Evolutionary conservation across 345 rosid genomes (phyloP).

Genomic region (Leavenworthia alabamica): DNA sequence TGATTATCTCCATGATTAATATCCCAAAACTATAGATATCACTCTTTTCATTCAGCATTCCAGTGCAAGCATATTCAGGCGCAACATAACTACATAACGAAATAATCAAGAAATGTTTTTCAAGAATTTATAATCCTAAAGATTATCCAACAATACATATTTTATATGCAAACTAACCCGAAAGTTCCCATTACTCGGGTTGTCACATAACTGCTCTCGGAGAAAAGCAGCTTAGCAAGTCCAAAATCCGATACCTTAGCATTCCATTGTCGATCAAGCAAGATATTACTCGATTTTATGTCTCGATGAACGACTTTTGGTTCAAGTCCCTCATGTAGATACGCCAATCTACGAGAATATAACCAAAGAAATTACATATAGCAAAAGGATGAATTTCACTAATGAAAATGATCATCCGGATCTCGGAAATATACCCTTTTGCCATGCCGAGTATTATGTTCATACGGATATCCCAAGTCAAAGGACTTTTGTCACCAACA

Average conservation of each 20-base stretch:
- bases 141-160: neutral
- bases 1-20: conserved; percentile 80
- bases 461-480: conserved; percentile 85
- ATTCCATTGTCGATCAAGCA: conserved; percentile 86
- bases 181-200: conserved; percentile 98
- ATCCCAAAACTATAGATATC: conserved; percentile 92
- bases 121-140: neutral
- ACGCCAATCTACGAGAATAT: conserved; percentile 59
- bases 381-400: conserved; percentile 2
- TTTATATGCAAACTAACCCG: conserved; percentile 40
- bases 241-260: conserved; percentile 95
- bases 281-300: conserved; percentile 82
- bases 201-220: conserved; percentile 79
- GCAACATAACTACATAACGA: conserved; percentile 66
- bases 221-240: conserved; percentile 81
- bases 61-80: conserved; percentile 97
- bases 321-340: conserved; percentile 97
- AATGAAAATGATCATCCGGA: neutral
- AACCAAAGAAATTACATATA: neutral
- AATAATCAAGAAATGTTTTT: conserved; percentile 2
- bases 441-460: conserved; percentile 85
- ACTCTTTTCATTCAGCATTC: conserved; percentile 92
- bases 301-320: conserved; percentile 97
- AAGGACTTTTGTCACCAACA: conserved; percentile 77
- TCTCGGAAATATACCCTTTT: conserved; percentile 52